Evolutionary conservation across 495 filamentous ascomycete species (phyloP), one percentile per base, ranked within the genome.

Genomic region (Pyronema omphalodes): DNA sequence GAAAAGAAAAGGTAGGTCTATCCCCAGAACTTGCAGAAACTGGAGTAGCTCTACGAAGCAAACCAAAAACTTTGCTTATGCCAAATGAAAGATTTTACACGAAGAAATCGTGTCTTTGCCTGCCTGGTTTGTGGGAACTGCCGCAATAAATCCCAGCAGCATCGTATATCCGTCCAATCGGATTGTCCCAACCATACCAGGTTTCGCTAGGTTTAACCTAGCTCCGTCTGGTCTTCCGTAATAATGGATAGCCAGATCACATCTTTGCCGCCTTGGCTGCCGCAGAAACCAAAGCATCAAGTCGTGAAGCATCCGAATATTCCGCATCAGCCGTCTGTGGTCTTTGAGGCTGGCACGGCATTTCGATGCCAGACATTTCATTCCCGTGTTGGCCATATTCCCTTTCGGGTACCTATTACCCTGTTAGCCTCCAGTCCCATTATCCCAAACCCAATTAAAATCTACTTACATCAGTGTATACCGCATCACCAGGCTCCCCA

Each of bases 401-500:
- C 41, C 52, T 54, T 51, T 64, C 61, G 34, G 58, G 55, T 37
- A 55, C 59, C 18, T 62, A 57, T 7, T 62, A 54, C 44, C 59
- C 49, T 7, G 17, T 51, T 12, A 33, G 33, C 34, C 19, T n/a
- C 11, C 12, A 3, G 9, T 51, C 4, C 34, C 18, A 14, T 9
- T 4, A 14, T 29, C 12, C 12, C 3, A 35, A 51, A 51, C 36
- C 3, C 19, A 47, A 14, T n/a, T 3, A 3, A 3, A 51, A 23
- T 35, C 9, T 51, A 9, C 51, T 51, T 43, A 54, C 52, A 15
- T 54, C 52, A 9, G 39, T 12, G 29, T 54, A 54, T 37, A 60
- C 57, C 46, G 62, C 61, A 7, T 61, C 55, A 34, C 54, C 56
- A 15, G 60, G 60, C 34, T 64, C 61, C 19, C 61, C 61, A 8